Evolutionary conservation across 2,329 filamentous ascomycete genomes (phyloP).

Genomic region (Sporothrix dimorphospora): DNA sequence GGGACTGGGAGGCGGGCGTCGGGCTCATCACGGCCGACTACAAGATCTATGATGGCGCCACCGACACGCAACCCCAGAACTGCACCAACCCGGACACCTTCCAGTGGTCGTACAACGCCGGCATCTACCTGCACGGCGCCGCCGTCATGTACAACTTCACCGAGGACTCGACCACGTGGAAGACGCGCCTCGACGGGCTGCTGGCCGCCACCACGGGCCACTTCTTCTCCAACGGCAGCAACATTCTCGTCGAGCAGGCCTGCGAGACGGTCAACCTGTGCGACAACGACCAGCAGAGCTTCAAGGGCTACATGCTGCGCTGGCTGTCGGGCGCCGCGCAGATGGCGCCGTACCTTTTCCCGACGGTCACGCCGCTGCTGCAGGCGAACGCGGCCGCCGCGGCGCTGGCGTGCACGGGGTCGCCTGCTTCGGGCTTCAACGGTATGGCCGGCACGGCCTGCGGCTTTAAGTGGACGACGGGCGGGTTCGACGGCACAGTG

Average conservation of each 20-base stretch:
- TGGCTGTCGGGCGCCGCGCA: conserved; percentile 63
- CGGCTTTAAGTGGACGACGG: conserved; percentile 66
- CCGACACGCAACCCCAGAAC: conserved; percentile 45
- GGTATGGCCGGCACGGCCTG: conserved; percentile 64
- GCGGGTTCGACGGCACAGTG: conserved; percentile 59
- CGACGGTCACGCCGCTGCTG: conserved; percentile 56
- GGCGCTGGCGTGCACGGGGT: conserved; percentile 54
- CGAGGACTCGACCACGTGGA: conserved; percentile 54
- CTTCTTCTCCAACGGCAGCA: conserved; percentile 60
- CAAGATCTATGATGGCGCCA: conserved; percentile 61
- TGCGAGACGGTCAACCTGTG: conserved; percentile 67
- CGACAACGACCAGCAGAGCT: conserved; percentile 71
- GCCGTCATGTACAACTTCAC: conserved; percentile 68
- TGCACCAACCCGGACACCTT: conserved; percentile 59
- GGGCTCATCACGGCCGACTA: conserved; percentile 61
- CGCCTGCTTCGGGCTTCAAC: conserved; percentile 47
- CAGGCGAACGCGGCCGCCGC: conserved; percentile 56
- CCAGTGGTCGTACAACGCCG: conserved; percentile 73
- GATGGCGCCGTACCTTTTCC: conserved; percentile 57
- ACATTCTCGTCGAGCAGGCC: conserved; percentile 65
- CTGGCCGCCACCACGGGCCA: conserved; percentile 53
- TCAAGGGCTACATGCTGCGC: conserved; percentile 75
- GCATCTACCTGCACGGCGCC: conserved; percentile 64
- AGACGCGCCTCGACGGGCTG: conserved; percentile 61
- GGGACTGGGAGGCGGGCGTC: conserved; percentile 62